Evolutionary conservation across 75 land plant genomes (phyloP).

Genomic region (Adiantum capillusveneris): DNA sequence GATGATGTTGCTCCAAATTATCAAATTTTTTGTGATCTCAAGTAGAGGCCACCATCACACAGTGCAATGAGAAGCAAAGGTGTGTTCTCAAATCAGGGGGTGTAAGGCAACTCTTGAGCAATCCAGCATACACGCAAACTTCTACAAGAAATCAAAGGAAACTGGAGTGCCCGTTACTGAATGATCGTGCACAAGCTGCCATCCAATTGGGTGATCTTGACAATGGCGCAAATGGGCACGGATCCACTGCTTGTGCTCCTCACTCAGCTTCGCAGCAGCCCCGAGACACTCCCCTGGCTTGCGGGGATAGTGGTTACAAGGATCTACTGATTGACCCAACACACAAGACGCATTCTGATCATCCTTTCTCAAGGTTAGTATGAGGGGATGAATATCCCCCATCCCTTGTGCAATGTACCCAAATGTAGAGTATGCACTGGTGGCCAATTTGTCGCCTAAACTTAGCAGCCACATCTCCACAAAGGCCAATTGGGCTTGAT

Average conservation of each 20-base stretch:
- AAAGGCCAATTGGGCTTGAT: constrained; percentile 23
- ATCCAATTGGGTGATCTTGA: constrained; percentile 18
- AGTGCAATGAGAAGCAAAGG: no score
- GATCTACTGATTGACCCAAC: constrained; percentile 16
- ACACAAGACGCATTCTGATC: not conserved
- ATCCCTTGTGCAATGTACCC: constrained; percentile 24
- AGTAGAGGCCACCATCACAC: no score
- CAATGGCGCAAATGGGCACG: constrained; percentile 10
- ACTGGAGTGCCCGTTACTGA: no score
- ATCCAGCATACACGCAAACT: no score
- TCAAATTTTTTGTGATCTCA: no score
- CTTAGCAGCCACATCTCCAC: constrained; percentile 51
- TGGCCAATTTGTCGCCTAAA: constrained; percentile 22
- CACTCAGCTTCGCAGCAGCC: not conserved
- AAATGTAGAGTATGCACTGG: constrained; percentile 18
- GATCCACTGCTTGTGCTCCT: constrained; percentile 16
- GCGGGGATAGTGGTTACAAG: constrained; percentile 16
- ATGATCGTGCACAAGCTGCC: constrained; percentile 22
- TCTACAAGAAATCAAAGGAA: no score
- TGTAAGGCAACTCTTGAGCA: no score
- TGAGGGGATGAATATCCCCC: constrained; percentile 1
- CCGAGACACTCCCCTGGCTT: not conserved
- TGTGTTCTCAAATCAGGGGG: no score
- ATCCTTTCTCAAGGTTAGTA: constrained; percentile 2
- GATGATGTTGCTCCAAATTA: no score